Conservation (phyloP, 768 basidiomycete species). For the Sporobolomyces roseus region DNA sequence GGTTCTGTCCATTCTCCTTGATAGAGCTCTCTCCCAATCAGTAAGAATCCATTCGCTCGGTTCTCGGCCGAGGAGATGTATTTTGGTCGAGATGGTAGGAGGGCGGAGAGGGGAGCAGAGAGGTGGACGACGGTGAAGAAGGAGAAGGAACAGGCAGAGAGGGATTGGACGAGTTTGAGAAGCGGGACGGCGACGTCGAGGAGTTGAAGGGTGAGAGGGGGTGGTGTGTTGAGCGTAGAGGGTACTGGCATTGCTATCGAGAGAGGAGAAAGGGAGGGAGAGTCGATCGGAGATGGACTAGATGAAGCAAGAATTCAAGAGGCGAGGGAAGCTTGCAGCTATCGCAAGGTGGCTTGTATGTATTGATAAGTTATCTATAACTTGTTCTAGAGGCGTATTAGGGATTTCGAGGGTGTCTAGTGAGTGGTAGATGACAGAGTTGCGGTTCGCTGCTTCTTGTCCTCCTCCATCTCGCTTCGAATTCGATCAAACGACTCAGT, state of each 20-base stretch:
- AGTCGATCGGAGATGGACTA: neutral
- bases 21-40: slow-evolving; percentile 40
- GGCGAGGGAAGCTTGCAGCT: no score
- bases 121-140: slow-evolving; percentile 65
- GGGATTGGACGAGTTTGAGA: slow-evolving; percentile 13
- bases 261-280: neutral
- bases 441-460: neutral
- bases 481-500: neutral
- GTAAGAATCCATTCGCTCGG: slow-evolving; percentile 89
- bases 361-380: neutral
- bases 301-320: neutral
- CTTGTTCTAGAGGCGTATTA: neutral
- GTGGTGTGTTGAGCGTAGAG: neutral
- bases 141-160: slow-evolving; percentile 68
- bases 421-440: neutral
- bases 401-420: neutral
- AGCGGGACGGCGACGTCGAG: neutral
- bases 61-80: slow-evolving; percentile 61
- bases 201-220: neutral
- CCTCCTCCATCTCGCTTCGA: neutral
- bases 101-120: slow-evolving; percentile 33
- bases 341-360: no score
- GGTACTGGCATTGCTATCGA: neutral
- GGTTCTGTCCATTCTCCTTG: slow-evolving; percentile 38
- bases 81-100: slow-evolving; percentile 61